Conservation (phyloP, 305 asterid genomes). For the Fraxinus dipetala region DNA sequence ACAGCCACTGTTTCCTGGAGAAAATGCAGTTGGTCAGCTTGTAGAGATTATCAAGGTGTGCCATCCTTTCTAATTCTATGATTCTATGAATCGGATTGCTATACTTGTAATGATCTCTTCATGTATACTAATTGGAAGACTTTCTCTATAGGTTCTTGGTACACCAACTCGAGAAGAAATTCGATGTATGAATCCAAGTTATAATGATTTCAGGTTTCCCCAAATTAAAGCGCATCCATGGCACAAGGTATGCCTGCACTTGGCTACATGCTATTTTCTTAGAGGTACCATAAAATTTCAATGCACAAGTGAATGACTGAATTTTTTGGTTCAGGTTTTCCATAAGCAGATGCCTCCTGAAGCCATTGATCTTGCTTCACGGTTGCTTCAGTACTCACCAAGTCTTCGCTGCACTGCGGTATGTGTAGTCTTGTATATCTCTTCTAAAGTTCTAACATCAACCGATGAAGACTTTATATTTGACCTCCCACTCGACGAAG, state of each 20-base stretch:
- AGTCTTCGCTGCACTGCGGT: slow-evolving; percentile 96
- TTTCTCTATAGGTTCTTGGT: slow-evolving; percentile 69
- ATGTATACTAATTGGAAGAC: slow-evolving; percentile 21
- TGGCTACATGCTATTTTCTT: slow-evolving; percentile 11
- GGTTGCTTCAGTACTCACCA: slow-evolving; percentile 92
- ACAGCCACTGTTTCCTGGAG: slow-evolving; percentile 98
- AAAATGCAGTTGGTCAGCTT: slow-evolving; percentile 96
- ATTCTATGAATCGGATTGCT: slow-evolving; percentile 3
- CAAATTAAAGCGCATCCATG: slow-evolving; percentile 91
- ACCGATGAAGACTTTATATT: not conserved
- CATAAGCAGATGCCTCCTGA: slow-evolving; percentile 98
- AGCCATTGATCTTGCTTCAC: slow-evolving; percentile 95
- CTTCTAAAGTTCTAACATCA: not conserved
- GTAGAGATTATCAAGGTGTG: slow-evolving; percentile 94
- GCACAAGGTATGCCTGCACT: slow-evolving; percentile 64
- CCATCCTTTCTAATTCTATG: slow-evolving; percentile 10
- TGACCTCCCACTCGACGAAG: not conserved
- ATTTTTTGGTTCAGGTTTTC: slow-evolving; percentile 57
- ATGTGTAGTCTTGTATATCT: slow-evolving; percentile 26
- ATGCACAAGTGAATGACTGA: slow-evolving; percentile 15
- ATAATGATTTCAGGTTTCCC: slow-evolving; percentile 86
- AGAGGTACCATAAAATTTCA: not conserved
- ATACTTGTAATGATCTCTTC: slow-evolving; percentile 2
- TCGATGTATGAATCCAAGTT: slow-evolving; percentile 94
- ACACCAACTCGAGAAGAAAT: slow-evolving; percentile 97